Base-by-base conservation (phyloP, 2,329 filamentous ascomycete genomes). In the Fusarium sp. region DNA sequence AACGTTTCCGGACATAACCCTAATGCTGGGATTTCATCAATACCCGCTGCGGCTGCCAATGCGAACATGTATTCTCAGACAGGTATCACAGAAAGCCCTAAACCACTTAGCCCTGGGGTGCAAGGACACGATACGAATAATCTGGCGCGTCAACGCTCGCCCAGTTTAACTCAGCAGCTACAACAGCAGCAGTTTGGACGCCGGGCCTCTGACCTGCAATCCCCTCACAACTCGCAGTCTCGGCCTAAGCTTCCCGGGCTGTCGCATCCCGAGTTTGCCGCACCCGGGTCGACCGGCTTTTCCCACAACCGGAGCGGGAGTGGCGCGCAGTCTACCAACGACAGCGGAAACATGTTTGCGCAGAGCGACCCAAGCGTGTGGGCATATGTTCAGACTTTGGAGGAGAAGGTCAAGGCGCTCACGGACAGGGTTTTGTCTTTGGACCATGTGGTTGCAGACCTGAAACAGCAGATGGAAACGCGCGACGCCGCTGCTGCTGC, bases 1-100 rank as follows among this genome's bases (percentile, higher is more conserved):
- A 84, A 78, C 58, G 72, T 81, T 65, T 75, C 74, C 52, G 78
- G 76, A 17, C 85, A 87, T 63, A 84, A 85, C 15, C 78, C 83
- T 5, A 85, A 82, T 57, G 82, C 84, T 13, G 87, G 83, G 72
- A 80, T 86, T 34, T 84, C 85, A 5, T 85, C 84, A 15, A 72
- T 84, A 52, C 82, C 85, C 9, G 76, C 85, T 28, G 81, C 80
- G 53, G 80, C 81, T 42, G 81, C 81, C 45, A 84, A 82, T 61
- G 82, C 83, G 46, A 87, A 86, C 18, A 86, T 94, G 69, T 97
- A 93, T 76, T 87, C 89, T 10, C 90, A 94, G 68, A 87, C 88
- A 55, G 87, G 83, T 61, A 92, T 97, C 83, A 96, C 92, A 5
- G 94, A 97, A 79, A 97, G 93, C 70, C 94, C 94, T 0, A 97